Evolutionary conservation across 495 filamentous ascomycete species (phyloP).

Genomic region (Bacidia rubella): DNA sequence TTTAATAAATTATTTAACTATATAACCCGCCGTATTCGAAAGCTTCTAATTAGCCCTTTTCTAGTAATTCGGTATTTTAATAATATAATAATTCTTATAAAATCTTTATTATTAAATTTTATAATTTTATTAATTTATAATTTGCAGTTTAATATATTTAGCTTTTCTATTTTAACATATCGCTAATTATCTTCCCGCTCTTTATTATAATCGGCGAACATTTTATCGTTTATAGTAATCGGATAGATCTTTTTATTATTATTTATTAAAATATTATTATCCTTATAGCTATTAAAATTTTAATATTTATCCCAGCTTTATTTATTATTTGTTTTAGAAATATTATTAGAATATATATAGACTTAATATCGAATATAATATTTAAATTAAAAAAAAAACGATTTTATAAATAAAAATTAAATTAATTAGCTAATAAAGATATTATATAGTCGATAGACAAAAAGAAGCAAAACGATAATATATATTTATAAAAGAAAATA

Average conservation of each 20-base stretch:
- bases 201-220: neutral
- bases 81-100: conserved; percentile 7
- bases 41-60: conserved; percentile 4
- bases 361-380: no score
- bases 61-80: neutral
- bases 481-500: no score
- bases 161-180: neutral
- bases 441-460: no score
- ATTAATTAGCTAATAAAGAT: no score
- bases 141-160: neutral
- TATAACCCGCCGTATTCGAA: conserved; percentile 4
- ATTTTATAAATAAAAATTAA: no score
- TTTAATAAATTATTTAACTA: conserved; percentile 6
- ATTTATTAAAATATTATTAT: neutral
- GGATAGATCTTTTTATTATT: neutral
- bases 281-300: neutral
- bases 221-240: neutral
- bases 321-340: no score
- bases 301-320: no score
- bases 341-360: no score
- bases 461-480: no score
- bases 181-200: neutral
- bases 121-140: conserved; percentile 6
- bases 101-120: conserved; percentile 7
- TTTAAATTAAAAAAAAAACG: no score